phyloP scores from a whole-genome alignment of 73 alveolate genomes.

The Paramecium octaurelia region DNA sequence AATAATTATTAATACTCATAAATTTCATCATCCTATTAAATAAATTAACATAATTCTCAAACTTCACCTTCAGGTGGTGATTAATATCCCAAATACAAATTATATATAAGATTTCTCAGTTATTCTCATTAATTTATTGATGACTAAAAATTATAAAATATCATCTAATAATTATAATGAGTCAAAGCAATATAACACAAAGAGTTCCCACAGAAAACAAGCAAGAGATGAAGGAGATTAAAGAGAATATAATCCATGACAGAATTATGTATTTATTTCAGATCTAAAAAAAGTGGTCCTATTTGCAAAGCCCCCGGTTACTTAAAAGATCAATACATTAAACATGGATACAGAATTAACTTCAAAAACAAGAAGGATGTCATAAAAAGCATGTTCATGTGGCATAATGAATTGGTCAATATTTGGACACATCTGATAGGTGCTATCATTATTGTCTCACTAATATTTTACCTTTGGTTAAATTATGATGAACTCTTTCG shows the following conservation, averaged over 20 bases:
- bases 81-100: not conserved
- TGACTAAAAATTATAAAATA: not conserved
- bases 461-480: not conserved
- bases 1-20: not conserved
- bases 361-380: slow-evolving; percentile 18
- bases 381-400: not conserved
- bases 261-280: not conserved
- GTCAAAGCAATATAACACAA: not conserved
- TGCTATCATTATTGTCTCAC: not conserved
- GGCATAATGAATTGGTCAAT: slow-evolving; percentile 34
- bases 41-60: not conserved
- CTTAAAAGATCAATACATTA: slow-evolving; percentile 2
- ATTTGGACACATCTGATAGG: slow-evolving; percentile 44
- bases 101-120: not conserved
- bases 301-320: slow-evolving; percentile 26
- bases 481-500: not conserved
- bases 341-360: slow-evolving; percentile 21
- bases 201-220: not conserved
- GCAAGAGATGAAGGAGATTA: not conserved
- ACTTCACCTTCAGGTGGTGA: not conserved
- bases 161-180: not conserved
- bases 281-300: not conserved
- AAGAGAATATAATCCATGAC: not conserved
- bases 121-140: not conserved
- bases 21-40: not conserved